phyloP scores from a whole-genome alignment of 331 rosid genomes.

The Acacia pycnantha region DNA sequence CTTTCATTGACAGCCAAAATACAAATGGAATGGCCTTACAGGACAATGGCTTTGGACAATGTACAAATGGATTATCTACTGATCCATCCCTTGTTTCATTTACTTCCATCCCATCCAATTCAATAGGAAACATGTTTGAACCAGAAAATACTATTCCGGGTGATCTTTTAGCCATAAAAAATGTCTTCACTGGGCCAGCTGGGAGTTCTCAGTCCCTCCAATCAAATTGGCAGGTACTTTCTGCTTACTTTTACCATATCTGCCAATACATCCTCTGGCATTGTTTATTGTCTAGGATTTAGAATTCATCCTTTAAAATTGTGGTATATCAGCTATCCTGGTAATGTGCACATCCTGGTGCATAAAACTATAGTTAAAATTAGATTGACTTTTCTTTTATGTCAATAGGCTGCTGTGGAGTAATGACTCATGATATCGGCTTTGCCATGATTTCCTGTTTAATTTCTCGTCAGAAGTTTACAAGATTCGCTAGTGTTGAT shows the following conservation, averaged over 20 bases:
- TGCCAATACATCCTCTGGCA: constrained; percentile 2
- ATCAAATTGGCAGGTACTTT: constrained; percentile 72
- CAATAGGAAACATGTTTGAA: constrained; percentile 41
- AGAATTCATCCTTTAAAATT: neutral
- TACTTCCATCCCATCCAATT: constrained; percentile 46
- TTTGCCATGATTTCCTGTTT: neutral
- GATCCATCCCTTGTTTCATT: constrained; percentile 55
- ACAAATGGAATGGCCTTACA: constrained; percentile 53
- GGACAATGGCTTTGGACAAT: constrained; percentile 61
- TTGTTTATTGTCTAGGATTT: constrained; percentile 22
- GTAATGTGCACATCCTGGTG: neutral
- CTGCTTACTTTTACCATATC: constrained; percentile 20
- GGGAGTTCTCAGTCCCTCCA: constrained; percentile 46
- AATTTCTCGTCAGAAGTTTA: neutral
- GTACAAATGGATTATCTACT: constrained; percentile 36
- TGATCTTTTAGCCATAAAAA: constrained; percentile 36
- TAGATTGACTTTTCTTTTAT: neutral
- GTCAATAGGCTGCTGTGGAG: neutral
- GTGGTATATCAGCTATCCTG: neutral
- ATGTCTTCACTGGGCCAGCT: constrained; percentile 34
- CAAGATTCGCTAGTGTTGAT: neutral
- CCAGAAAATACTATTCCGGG: constrained; percentile 39
- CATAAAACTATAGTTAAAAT: neutral
- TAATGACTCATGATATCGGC: neutral
- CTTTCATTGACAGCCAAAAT: constrained; percentile 41